Evolutionary conservation across 257 asterid genomes (phyloP).

Genomic region (Prunella vulgaris): DNA sequence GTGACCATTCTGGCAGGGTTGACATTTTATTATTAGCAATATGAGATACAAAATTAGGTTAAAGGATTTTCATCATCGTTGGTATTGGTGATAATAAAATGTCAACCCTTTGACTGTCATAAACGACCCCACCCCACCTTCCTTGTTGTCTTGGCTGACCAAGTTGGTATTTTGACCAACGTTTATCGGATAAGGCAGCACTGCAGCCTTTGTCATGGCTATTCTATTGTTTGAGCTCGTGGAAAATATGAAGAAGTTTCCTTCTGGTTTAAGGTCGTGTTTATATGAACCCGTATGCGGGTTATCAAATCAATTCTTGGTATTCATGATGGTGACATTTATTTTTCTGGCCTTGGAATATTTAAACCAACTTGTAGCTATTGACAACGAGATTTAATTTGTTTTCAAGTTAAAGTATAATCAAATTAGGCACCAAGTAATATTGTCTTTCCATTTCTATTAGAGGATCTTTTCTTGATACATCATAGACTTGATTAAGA

Average conservation of each 20-base stretch:
- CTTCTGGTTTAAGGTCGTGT: neutral
- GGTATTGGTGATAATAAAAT: neutral
- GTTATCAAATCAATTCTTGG: neutral
- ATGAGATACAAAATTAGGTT: neutral
- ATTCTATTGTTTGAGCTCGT: neutral
- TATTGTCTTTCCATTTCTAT: neutral
- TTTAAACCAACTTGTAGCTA: slow-evolving; percentile 15
- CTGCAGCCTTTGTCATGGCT: slow-evolving; percentile 19
- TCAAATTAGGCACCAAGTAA: neutral
- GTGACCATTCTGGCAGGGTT: neutral
- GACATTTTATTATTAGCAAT: neutral
- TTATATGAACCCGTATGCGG: no score
- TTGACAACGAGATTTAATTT: slow-evolving; percentile 18
- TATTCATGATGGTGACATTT: slow-evolving; percentile 20
- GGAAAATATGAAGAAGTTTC: slow-evolving; percentile 25
- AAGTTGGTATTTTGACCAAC: slow-evolving; percentile 10
- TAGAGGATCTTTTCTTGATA: neutral
- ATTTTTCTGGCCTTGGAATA: neutral
- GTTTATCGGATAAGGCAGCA: slow-evolving; percentile 6
- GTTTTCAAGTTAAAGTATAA: neutral
- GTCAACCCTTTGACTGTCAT: neutral
- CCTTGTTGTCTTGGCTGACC: neutral
- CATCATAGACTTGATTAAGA: neutral
- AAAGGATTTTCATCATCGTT: neutral
- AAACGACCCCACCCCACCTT: neutral